Conservation (phyloP, 2,329 filamentous ascomycete genomes). For the Amauroascus niger region DNA sequence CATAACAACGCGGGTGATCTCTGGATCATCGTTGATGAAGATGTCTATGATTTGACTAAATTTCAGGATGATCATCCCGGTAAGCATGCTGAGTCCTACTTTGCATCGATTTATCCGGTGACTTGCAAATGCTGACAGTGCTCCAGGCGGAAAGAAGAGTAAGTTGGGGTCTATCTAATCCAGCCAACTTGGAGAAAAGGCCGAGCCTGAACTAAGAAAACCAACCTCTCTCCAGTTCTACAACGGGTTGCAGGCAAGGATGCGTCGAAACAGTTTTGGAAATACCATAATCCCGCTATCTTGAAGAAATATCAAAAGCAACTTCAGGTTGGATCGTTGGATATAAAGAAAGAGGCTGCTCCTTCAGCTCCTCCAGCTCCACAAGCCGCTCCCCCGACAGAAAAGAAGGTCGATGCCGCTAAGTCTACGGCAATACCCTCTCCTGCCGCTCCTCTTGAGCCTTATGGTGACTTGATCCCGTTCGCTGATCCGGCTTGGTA, state of each 20-base stretch:
- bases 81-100: background rate
- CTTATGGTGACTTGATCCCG: constrained; percentile 76
- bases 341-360: constrained; percentile 63
- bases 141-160: constrained; percentile 16
- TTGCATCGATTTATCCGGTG: background rate
- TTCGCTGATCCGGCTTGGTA: constrained; percentile 94
- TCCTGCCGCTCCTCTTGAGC: constrained; percentile 58
- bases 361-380: constrained; percentile 42
- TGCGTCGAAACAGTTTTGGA: constrained; percentile 60
- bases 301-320: constrained; percentile 54
- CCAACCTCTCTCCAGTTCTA: constrained; percentile 41
- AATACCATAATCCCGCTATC: constrained; percentile 53
- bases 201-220: background rate
- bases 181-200: background rate
- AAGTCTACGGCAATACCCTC: constrained; percentile 31
- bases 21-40: constrained; percentile 19
- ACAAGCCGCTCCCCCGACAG: constrained; percentile 36
- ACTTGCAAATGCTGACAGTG: background rate
- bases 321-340: constrained; percentile 61
- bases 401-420: constrained; percentile 51
- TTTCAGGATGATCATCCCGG: constrained; percentile 21
- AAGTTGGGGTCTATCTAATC: too few species aligned
- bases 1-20: constrained; percentile 46
- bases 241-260: constrained; percentile 57
- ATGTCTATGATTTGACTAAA: constrained; percentile 19